phyloP scores from a whole-genome alignment of 257 asterid genomes.

The Thymus mandschuricus region DNA sequence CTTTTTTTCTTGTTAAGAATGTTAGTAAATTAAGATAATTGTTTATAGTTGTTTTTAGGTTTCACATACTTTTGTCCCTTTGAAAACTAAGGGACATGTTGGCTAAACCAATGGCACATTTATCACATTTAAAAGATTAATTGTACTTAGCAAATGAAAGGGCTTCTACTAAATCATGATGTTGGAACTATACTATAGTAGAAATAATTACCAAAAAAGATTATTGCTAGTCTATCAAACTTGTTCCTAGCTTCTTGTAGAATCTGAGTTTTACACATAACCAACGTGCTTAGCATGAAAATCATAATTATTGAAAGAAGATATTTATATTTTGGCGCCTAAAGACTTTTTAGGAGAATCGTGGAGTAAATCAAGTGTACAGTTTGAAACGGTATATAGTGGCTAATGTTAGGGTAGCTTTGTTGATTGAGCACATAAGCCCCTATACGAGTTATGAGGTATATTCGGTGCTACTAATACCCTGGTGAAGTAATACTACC shows the following conservation, averaged over 20 bases:
- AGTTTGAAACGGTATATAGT: no score
- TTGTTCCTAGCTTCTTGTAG: not conserved
- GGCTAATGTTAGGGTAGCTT: no score
- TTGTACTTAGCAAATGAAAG: not conserved
- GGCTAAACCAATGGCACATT: slow-evolving; percentile 22
- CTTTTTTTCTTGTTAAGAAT: no score
- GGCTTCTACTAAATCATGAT: slow-evolving; percentile 13
- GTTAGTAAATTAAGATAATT: slow-evolving; percentile 5
- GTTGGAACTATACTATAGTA: not conserved
- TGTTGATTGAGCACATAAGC: no score
- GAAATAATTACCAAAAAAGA: not conserved
- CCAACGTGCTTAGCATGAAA: not conserved
- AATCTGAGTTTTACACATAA: no score
- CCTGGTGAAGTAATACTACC: no score
- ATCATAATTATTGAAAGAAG: not conserved
- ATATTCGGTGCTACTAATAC: no score
- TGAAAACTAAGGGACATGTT: slow-evolving; percentile 22
- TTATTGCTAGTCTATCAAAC: not conserved
- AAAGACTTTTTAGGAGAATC: no score
- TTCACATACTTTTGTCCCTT: slow-evolving; percentile 23
- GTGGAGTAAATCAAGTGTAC: no score
- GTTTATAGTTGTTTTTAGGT: not conserved
- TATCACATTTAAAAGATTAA: slow-evolving; percentile 20
- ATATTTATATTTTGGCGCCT: no score
- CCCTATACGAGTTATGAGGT: no score